Base-by-base conservation (phyloP, 495 filamentous ascomycete genomes). In the Filosporella fistucella region DNA sequence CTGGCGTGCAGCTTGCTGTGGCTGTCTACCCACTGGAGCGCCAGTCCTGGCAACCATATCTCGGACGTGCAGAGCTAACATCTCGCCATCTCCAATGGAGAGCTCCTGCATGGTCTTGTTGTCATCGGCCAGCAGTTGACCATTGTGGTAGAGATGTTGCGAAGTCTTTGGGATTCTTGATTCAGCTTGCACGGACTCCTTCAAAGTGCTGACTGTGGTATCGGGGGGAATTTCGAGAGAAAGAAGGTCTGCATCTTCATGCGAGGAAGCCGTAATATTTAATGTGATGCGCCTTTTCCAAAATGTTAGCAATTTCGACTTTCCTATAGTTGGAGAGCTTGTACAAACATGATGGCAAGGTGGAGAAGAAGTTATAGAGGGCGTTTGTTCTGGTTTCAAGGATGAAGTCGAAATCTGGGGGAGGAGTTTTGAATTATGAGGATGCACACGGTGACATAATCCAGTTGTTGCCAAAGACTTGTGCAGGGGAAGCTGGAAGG, bases 141-240 rank as follows among this genome's bases (percentile, higher is more conserved):
- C 91, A 61, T 97, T 96, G 69, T 91, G 89, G 64, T 90, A 93
- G 58, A 96, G 77, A 57, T 85, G 79, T 51, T 86, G 84, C 18
- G 78, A 64, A 28, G 67, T 68, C 9, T 69, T 64, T 21, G 80
- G 75, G 56, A 77, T 71, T 34, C 61, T 53, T 1, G 67, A 63
- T 59, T 82, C 78, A 46, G 70, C 72, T 51, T 77, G 68, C 53
- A 98, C 84, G 60, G 88, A 85, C 58, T 80, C 85, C 67, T 95
- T 95, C 44, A 98, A 79, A 37, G 86, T 85, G 56, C 81, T 82
- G 45, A 96, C 63, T n/a, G 85, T 89, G 77, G 93, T 89, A 57
- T 85, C 86, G 32, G 81, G 73, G 49, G 81, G 82, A 49, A 96
- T 82, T 48, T 96, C 91, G 42, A 95, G 79, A 44, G 84, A 83